phyloP scores from a whole-genome alignment of 257 asterid species.

The Solanum dulcamara region DNA sequence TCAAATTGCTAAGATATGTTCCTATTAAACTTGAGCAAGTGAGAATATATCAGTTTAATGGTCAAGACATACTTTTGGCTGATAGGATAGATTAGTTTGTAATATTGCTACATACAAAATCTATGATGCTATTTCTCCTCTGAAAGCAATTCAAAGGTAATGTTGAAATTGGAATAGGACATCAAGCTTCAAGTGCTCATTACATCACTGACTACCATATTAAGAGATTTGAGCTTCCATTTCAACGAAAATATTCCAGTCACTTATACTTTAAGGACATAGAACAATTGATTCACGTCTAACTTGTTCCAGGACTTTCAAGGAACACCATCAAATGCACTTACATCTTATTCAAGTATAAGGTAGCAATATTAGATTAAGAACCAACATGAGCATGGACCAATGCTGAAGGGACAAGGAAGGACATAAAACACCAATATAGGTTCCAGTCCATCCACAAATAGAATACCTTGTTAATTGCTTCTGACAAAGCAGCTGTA shows the following conservation, averaged over 20 bases:
- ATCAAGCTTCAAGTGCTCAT: neutral
- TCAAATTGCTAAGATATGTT: neutral
- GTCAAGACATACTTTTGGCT: neutral
- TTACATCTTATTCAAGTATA: neutral
- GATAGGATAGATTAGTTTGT: neutral
- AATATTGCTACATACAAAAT: neutral
- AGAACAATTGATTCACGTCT: neutral
- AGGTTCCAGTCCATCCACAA: neutral
- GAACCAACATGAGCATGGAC: neutral
- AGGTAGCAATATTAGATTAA: neutral
- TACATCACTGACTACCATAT: neutral
- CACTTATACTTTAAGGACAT: neutral
- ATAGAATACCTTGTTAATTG: slow-evolving; percentile 55
- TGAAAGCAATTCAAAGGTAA: neutral
- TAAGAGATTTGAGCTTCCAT: neutral
- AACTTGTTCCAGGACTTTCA: neutral
- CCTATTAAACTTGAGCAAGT: neutral
- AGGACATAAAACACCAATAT: neutral
- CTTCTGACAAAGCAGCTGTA: slow-evolving; percentile 80
- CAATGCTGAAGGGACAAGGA: neutral
- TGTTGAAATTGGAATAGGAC: neutral
- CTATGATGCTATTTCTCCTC: neutral
- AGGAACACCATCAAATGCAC: neutral
- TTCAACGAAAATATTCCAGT: neutral
- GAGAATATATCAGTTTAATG: neutral